These are phyloP conservation scores for Talaromyces liani DNA, from an alignment of 495 filamentous ascomycete genomes.

Conservation along the genomic window DNA sequence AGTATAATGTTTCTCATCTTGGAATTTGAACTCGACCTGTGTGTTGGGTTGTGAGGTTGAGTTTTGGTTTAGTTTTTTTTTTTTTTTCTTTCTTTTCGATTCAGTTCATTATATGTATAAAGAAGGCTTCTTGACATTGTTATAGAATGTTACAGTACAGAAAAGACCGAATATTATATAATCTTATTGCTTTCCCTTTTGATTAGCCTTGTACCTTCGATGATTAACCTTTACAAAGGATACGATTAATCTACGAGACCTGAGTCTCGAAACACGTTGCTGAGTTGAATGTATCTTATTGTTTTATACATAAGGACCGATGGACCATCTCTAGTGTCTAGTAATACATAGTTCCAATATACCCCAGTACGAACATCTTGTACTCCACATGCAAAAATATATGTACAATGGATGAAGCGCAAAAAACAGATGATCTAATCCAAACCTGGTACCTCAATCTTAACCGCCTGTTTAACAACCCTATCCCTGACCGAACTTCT, in stretches of 20 bases:
- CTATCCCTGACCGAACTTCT: conserved; percentile 32
- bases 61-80: background rate
- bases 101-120: background rate
- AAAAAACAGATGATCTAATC: background rate
- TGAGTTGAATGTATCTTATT: conserved; percentile 2
- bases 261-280: background rate
- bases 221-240: background rate
- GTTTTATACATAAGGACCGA: background rate
- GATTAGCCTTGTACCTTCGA: background rate
- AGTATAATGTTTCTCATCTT: conserved; percentile 14
- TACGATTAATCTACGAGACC: conserved; percentile 1
- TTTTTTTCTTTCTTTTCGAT: background rate
- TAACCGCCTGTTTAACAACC: conserved; percentile 30
- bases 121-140: background rate
- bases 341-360: conserved; percentile 5
- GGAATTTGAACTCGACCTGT: background rate
- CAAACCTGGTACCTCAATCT: conserved; percentile 27
- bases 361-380: background rate
- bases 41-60: background rate
- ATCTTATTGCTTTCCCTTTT: background rate
- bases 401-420: background rate
- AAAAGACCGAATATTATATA: background rate
- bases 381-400: conserved; percentile 1
- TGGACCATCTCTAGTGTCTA: background rate
- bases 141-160: background rate